Conservation (phyloP, 1,284 basidiomycete genomes). For the Singerocomus inundabilis region DNA sequence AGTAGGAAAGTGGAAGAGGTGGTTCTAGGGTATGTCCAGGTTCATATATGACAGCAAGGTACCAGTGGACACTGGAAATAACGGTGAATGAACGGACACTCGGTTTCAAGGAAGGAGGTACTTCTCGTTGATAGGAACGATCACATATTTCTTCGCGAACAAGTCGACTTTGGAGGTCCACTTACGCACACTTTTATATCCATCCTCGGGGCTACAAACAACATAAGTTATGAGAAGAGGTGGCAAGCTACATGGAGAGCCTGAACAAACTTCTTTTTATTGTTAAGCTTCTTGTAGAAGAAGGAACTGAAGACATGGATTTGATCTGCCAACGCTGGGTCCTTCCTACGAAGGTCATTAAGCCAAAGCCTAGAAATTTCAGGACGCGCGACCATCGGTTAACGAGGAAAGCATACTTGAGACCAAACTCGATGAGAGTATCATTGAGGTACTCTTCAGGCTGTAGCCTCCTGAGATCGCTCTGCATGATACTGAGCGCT, state of each 20-base stretch:
- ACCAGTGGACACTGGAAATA: constrained; percentile 85
- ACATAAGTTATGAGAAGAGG: constrained; percentile 9
- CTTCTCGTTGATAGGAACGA: constrained; percentile 97
- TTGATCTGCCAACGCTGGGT: constrained; percentile 66
- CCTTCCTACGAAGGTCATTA: constrained; percentile 47
- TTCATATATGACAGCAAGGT: constrained; percentile 89
- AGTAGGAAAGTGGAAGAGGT: constrained; percentile 34
- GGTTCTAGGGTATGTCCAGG: constrained; percentile 63
- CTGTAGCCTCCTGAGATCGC: constrained; percentile 72
- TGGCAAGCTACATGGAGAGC: background rate
- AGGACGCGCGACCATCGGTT: background rate
- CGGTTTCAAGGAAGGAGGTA: constrained; percentile 38
- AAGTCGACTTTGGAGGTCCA: constrained; percentile 91
- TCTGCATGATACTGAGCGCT: constrained; percentile 74
- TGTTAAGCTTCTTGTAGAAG: constrained; percentile 93
- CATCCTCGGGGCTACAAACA: constrained; percentile 51
- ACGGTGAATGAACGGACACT: constrained; percentile 8
- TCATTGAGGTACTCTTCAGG: constrained; percentile 91
- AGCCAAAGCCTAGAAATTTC: constrained; percentile 61
- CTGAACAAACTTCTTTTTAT: constrained; percentile 59
- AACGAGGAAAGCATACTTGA: constrained; percentile 61
- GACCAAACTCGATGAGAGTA: constrained; percentile 91
- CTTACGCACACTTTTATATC: constrained; percentile 85
- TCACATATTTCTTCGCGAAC: constrained; percentile 89
- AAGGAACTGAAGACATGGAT: constrained; percentile 96